phyloP scores from a whole-genome alignment of 371 early-diverging fungal species.

The Syncephalastrum monosporum region DNA sequence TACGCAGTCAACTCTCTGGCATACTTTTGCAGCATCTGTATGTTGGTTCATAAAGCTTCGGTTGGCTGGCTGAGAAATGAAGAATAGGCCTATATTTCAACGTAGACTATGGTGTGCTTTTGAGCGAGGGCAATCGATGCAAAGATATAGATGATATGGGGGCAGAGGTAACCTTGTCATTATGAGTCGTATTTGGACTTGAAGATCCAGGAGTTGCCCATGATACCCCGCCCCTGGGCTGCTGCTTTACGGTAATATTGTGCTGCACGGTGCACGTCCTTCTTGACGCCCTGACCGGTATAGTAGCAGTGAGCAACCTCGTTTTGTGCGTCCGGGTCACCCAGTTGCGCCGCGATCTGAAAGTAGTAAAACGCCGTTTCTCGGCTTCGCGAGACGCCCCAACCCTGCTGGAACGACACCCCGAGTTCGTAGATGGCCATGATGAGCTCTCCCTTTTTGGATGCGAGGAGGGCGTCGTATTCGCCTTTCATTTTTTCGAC shows the following conservation, averaged over 20 bases:
- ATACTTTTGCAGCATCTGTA: no score
- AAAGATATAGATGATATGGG: no score
- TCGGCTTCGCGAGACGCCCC: slow-evolving; percentile 70
- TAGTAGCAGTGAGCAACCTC: slow-evolving; percentile 78
- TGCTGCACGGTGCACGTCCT: slow-evolving; percentile 76
- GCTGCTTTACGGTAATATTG: slow-evolving; percentile 83
- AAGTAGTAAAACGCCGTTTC: slow-evolving; percentile 87
- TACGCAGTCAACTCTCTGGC: no score
- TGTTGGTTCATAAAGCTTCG: no score
- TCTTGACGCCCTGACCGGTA: slow-evolving; percentile 78
- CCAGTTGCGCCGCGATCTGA: slow-evolving; percentile 82
- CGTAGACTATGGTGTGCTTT: no score
- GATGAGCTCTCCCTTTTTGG: slow-evolving; percentile 60
- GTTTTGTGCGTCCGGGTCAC: slow-evolving; percentile 83
- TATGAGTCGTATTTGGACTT: slow-evolving; percentile 41
- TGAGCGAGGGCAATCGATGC: no score
- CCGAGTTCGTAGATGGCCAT: slow-evolving; percentile 88
- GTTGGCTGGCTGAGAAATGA: no score
- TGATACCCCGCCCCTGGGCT: slow-evolving; percentile 74
- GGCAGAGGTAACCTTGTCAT: no score
- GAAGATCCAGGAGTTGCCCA: slow-evolving; percentile 83
- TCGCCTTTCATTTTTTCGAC: slow-evolving; percentile 12
- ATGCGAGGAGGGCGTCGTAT: slow-evolving; percentile 12
- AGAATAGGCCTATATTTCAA: no score
- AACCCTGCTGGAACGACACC: slow-evolving; percentile 83